Evolutionary conservation across 208 protist species (phyloP), one percentile per base, ranked within the genome.

Genomic region (Acanthamoeba culbertsoni): DNA sequence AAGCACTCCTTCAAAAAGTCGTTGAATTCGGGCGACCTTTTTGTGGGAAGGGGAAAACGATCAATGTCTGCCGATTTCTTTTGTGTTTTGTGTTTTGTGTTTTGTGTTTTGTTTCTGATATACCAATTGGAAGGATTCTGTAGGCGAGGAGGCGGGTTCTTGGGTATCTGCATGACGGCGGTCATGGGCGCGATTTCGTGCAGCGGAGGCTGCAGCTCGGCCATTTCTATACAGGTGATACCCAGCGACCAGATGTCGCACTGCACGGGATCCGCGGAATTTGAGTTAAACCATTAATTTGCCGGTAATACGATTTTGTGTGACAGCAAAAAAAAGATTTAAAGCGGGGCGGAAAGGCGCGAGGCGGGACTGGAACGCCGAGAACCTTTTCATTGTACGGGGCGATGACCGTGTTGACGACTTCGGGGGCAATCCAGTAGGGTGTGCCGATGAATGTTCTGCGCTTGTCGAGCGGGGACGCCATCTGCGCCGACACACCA

Each of bases 211-310:
- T 96, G 96, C 16, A 96, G 96, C 95, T 99, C 98, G 42, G 98
- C 98, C 97, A 99, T 98, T 93, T 99, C 98, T 94, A 99, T 99
- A 0, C 97, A 95, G 28, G 98, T 99, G 92, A 99, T 99, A 55
- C 98, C 98, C 31, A 99, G 94, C 91, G 98, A 99, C 98, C 98
- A 99, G n/a, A 99, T 96, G 90, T 99, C 98, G 7, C 98, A 98
- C 68, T 94, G 42, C 40, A 16, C 31, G 40, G n/a, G n/a, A n/a
- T n/a, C n/a, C n/a, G n/a, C n/a, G n/a, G n/a, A n/a, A n/a, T n/a
- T n/a, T n/a, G n/a, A n/a, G n/a, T n/a, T n/a, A n/a, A n/a, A n/a
- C n/a, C n/a, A n/a, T n/a, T n/a, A n/a, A n/a, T n/a, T n/a, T n/a
- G n/a, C n/a, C n/a, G n/a, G n/a, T n/a, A n/a, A n/a, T n/a, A n/a